phyloP scores from a whole-genome alignment of 306 rosid genomes.

The Ormosia semicastrata region DNA sequence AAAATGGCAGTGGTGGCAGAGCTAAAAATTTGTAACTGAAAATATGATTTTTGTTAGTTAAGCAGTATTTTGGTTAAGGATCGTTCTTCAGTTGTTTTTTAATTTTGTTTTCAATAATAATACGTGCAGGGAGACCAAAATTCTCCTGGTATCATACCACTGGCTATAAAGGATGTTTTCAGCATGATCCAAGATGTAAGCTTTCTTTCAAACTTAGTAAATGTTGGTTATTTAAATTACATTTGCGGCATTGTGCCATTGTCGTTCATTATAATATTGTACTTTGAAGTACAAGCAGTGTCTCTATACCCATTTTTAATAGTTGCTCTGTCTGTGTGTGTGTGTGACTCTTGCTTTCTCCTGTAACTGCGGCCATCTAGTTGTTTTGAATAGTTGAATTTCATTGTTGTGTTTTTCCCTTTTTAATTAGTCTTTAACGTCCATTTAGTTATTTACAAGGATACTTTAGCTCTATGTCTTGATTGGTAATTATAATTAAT shows the following conservation, averaged over 20 bases:
- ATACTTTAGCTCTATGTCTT: constrained; percentile 9
- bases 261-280: constrained; percentile 6
- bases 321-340: background rate
- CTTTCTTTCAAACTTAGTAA: constrained; percentile 18
- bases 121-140: constrained; percentile 86
- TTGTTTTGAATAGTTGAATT: background rate
- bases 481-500: background rate
- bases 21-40: background rate
- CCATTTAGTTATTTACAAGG: background rate
- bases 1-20: background rate
- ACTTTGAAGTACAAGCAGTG: background rate
- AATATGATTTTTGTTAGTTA: background rate
- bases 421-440: background rate
- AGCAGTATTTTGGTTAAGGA: no score
- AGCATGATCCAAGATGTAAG: constrained; percentile 98
- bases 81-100: background rate
- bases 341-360: background rate
- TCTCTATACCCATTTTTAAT: background rate
- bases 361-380: background rate
- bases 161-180: constrained; percentile 98
- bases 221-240: constrained; percentile 8
- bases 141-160: constrained; percentile 90
- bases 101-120: constrained; percentile 20
- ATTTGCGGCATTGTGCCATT: background rate
- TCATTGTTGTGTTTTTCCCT: background rate